phyloP scores from a whole-genome alignment of 1,284 basidiomycete species.

The Volvariella volvacea region DNA sequence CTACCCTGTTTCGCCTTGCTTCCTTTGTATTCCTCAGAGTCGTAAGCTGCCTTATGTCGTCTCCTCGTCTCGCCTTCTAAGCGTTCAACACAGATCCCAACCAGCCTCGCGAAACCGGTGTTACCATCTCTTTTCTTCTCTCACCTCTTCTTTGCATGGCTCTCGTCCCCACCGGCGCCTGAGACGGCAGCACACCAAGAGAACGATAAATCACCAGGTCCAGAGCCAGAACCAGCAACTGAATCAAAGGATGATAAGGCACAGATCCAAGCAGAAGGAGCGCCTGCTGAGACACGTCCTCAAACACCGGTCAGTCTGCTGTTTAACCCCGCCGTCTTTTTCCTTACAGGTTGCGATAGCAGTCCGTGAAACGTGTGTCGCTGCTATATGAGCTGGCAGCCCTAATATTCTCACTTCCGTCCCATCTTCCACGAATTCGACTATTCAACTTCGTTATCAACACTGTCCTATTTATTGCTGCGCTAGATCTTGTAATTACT shows the following conservation, averaged over 20 bases:
- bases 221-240: too few relatives aligned
- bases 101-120: constrained; percentile 20
- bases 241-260: too few relatives aligned
- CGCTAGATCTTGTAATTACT: constrained; percentile 42
- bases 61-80: not conserved
- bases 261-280: too few relatives aligned
- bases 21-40: constrained; percentile 35
- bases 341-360: too few relatives aligned
- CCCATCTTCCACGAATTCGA: constrained; percentile 29
- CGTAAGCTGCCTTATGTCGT: constrained; percentile 19
- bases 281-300: too few relatives aligned
- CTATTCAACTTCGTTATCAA: constrained; percentile 42
- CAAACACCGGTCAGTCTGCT: too few relatives aligned
- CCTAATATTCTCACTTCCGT: constrained; percentile 39
- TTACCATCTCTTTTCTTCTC: constrained; percentile 16
- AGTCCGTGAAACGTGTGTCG: too few relatives aligned
- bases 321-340: too few relatives aligned
- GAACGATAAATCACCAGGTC: too few relatives aligned
- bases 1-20: constrained; percentile 30
- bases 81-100: constrained; percentile 24
- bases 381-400: constrained; percentile 12
- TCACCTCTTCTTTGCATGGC: not conserved
- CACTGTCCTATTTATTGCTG: constrained; percentile 39
- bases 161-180: not conserved
- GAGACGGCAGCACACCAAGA: too few relatives aligned